Evolutionary conservation across 441 rosid species (phyloP).

Genomic region (Dalechampia spathulata): DNA sequence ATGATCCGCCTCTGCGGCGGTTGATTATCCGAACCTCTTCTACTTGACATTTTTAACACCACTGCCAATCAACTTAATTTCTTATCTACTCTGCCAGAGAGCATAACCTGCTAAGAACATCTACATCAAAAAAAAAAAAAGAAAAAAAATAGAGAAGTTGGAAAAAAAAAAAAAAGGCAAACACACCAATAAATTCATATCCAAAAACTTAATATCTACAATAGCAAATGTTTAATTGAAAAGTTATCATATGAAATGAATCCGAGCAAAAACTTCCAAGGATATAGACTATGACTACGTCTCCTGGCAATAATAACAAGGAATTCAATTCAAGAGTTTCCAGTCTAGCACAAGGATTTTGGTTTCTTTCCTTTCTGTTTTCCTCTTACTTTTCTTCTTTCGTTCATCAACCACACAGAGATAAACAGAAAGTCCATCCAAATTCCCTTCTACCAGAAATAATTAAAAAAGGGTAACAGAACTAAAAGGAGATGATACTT

Average conservation of each 20-base stretch:
- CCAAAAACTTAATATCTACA: too few relatives aligned
- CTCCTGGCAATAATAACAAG: neutral
- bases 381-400: neutral
- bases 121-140: neutral
- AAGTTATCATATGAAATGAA: neutral
- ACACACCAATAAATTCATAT: too few relatives aligned
- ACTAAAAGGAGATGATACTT: neutral
- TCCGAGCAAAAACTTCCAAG: neutral
- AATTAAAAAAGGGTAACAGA: neutral
- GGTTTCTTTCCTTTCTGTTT: neutral
- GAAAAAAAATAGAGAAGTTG: too few relatives aligned
- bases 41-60: slow-evolving; percentile 19
- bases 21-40: slow-evolving; percentile 18
- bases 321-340: neutral
- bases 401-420: neutral
- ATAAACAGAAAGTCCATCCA: neutral
- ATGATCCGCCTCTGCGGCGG: slow-evolving; percentile 39
- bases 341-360: neutral
- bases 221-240: neutral
- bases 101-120: slow-evolving; percentile 5
- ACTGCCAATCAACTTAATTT: slow-evolving; percentile 1
- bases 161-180: too few relatives aligned
- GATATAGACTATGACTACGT: neutral
- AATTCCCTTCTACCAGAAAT: neutral
- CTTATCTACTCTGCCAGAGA: slow-evolving; percentile 13